These are phyloP conservation scores for Candida verbasci DNA, from an alignment of 805 yeast species.

Conservation along the genomic window DNA sequence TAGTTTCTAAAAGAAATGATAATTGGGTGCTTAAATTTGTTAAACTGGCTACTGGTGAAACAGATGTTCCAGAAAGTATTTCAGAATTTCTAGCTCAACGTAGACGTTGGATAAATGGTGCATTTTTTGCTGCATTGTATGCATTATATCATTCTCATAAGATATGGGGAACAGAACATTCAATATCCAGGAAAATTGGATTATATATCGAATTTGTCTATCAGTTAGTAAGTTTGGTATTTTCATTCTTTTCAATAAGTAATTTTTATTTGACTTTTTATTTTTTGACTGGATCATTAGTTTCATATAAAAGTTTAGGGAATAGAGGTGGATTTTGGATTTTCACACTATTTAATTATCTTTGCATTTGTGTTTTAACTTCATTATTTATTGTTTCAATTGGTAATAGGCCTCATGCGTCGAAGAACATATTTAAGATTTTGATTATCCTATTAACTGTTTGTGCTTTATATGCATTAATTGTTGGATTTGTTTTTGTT, in stretches of 20 bases:
- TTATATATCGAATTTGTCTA: constrained; percentile 77
- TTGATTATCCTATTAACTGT: constrained; percentile 70
- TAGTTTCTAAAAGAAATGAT: constrained; percentile 78
- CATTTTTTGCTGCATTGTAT: constrained; percentile 91
- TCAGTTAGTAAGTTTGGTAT: constrained; percentile 73
- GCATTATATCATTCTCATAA: constrained; percentile 73
- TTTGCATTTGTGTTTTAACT: constrained; percentile 75
- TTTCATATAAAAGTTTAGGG: constrained; percentile 41
- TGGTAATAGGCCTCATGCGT: constrained; percentile 98
- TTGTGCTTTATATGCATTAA: constrained; percentile 76
- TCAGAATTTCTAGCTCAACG: constrained; percentile 88
- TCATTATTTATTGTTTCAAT: constrained; percentile 89
- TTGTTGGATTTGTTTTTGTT: constrained; percentile 81
- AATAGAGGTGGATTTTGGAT: constrained; percentile 76
- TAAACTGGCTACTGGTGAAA: constrained; percentile 89
- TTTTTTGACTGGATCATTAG: constrained; percentile 83
- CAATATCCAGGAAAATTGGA: constrained; percentile 59
- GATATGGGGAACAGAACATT: constrained; percentile 78
- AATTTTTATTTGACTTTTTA: constrained; percentile 91
- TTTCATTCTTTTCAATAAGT: constrained; percentile 89
- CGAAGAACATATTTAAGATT: constrained; percentile 68
- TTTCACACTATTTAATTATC: constrained; percentile 81
- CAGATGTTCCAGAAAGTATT: constrained; percentile 89
- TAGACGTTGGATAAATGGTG: constrained; percentile 96
- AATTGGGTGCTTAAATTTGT: constrained; percentile 92